These are phyloP conservation scores for Oryza longistaminata DNA, from an alignment of 176 grass and related monocot genomes.

Conservation along the genomic window DNA sequence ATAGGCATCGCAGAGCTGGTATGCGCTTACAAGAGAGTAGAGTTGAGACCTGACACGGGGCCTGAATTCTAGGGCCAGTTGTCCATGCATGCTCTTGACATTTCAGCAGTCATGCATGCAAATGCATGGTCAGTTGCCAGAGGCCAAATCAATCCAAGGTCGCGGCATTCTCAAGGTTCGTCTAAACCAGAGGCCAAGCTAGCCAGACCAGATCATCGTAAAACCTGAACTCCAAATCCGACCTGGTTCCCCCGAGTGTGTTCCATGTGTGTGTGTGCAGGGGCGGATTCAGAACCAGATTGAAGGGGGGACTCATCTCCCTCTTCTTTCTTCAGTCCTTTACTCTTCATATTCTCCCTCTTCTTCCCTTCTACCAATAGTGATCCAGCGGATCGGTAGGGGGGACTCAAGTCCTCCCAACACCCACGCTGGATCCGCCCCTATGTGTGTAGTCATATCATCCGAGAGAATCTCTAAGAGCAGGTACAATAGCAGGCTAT, in stretches of 20 bases:
- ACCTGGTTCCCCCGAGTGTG: background rate
- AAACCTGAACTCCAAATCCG: background rate
- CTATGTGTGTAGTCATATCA: background rate
- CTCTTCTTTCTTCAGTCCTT: too few species aligned
- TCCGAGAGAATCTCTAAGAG: background rate
- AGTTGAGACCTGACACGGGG: background rate
- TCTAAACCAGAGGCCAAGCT: background rate
- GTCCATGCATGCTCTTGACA: background rate
- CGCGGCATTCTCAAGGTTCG: background rate
- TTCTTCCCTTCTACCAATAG: too few species aligned
- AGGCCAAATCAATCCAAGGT: background rate
- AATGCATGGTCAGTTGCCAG: background rate
- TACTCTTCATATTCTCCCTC: too few species aligned
- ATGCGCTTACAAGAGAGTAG: background rate
- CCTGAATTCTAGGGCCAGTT: background rate
- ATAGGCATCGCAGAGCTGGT: background rate
- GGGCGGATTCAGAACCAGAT: too few species aligned
- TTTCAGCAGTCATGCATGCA: background rate
- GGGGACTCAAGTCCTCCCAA: too few species aligned
- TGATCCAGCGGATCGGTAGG: too few species aligned
- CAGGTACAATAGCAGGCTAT: too few species aligned
- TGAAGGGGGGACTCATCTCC: too few species aligned
- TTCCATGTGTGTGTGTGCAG: background rate
- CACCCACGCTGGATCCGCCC: too few species aligned
- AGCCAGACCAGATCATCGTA: background rate